Base-by-base conservation (phyloP, 164 flowering plant species). In the Kingdonia uniflora region DNA sequence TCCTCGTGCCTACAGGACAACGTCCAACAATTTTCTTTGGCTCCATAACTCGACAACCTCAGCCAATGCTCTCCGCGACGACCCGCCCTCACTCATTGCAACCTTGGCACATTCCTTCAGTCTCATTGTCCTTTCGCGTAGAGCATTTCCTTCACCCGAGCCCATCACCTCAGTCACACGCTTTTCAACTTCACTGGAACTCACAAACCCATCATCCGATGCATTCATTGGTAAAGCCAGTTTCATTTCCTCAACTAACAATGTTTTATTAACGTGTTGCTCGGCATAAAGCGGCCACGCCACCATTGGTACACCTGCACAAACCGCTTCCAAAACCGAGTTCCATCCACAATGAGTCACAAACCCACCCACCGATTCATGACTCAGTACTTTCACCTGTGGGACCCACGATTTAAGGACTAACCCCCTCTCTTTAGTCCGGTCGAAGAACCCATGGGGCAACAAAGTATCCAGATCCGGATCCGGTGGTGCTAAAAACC, bases 281-380 rank as follows among this genome's bases (percentile, higher is more conserved):
- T 71, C 81, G 1, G 78, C 76, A 48, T 74, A 74, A 0, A 74
- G 60, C 1, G 81, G 81, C 78, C 81, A 76, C 7, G 73, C 78
- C 57, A 67, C 71, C 75, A 77, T 71, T 1, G 81, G 76, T 37
- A 77, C 73, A 10, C 74, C 78, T 2, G 68, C 71, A 12, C 67
- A 53, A 24, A 74, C 60, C 22, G 67, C 70, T 45, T 77, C 81
- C 66, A 74, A 44, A 6, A 65, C 54, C 44, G 76, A 74, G 65
- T 76, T 76, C 80, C 78, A 76, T 24, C 81, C 77, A 52, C 78
- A 76, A 43, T 73, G 76, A 11, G 69, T 72, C 61, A 76, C 72
- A 42, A 76, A 76, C 21, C 74, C 78, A 2, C 78, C 78, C 7
- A 77, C 66, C 2, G 78, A 52, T 3, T 44, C 60, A 11, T 64